A percentile compares a stretch with the other conserved stretches of the same genome.
phyloP scores from a whole-genome alignment of 2,329 filamentous ascomycete genomes.

The Thielaviopsis musarum region DNA sequence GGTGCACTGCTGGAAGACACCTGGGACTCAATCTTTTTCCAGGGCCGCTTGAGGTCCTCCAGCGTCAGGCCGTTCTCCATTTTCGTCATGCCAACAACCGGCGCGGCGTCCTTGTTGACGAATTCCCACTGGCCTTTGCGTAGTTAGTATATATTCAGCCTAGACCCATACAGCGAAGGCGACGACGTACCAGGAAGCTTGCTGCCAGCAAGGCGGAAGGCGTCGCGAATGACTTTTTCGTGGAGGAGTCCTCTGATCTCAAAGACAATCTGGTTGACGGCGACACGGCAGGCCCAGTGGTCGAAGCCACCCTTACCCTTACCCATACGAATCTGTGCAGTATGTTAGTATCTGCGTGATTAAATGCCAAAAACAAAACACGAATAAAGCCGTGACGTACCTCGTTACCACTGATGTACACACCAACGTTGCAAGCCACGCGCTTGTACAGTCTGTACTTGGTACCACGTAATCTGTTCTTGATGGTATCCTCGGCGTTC shows the following conservation, averaged over 20 bases:
- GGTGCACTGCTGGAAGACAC: not conserved
- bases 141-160: slow-evolving; percentile 13
- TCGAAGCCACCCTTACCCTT: slow-evolving; percentile 98
- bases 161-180: not conserved
- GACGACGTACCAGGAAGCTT: slow-evolving; percentile 67
- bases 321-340: slow-evolving; percentile 70
- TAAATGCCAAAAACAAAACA: not conserved
- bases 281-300: slow-evolving; percentile 81
- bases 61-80: slow-evolving; percentile 60
- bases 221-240: slow-evolving; percentile 86
- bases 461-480: slow-evolving; percentile 70
- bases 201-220: slow-evolving; percentile 82
- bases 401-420: slow-evolving; percentile 91
- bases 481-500: slow-evolving; percentile 87
- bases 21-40: slow-evolving; percentile 26
- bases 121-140: slow-evolving; percentile 67
- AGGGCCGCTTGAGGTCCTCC: slow-evolving; percentile 66
- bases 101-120: slow-evolving; percentile 77
- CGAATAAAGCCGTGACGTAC: slow-evolving; percentile 23
- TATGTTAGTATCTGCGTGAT: slow-evolving; percentile 8
- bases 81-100: slow-evolving; percentile 86
- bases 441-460: slow-evolving; percentile 87
- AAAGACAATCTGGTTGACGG: slow-evolving; percentile 81
- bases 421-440: slow-evolving; percentile 81
- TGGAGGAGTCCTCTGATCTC: slow-evolving; percentile 84